A percentile compares a stretch with the other conserved stretches of the same genome.
Conservation (phyloP, 805 yeast species). For the Cyberlindnera meyerae region DNA sequence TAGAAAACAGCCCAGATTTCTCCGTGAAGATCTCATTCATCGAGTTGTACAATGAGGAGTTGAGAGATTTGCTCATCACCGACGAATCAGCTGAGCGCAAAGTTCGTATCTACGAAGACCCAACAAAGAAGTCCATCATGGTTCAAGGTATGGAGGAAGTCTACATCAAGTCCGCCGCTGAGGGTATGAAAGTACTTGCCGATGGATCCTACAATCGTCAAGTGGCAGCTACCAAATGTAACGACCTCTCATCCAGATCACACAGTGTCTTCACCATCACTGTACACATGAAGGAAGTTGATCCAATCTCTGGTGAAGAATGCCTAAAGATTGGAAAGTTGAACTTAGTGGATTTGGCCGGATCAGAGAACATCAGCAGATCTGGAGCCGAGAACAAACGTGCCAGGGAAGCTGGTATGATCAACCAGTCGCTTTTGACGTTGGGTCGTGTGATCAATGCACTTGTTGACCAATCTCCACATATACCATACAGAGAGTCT, state of each 20-base stretch:
- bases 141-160: slow-evolving; percentile 56
- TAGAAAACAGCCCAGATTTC: slow-evolving; percentile 44
- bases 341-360: slow-evolving; percentile 90
- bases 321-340: slow-evolving; percentile 56
- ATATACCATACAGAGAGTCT: slow-evolving; percentile 82
- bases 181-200: slow-evolving; percentile 46
- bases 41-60: slow-evolving; percentile 79
- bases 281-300: slow-evolving; percentile 46
- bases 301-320: slow-evolving; percentile 45
- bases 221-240: slow-evolving; percentile 75
- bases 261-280: slow-evolving; percentile 77
- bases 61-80: slow-evolving; percentile 53
- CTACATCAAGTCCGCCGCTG: slow-evolving; percentile 43
- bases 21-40: slow-evolving; percentile 69
- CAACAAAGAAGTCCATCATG: slow-evolving; percentile 37
- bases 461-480: slow-evolving; percentile 55
- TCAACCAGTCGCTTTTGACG: slow-evolving; percentile 79
- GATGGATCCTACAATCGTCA: slow-evolving; percentile 60
- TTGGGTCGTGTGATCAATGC: slow-evolving; percentile 84
- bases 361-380: slow-evolving; percentile 78
- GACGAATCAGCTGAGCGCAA: slow-evolving; percentile 38
- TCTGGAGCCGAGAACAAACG: slow-evolving; percentile 82
- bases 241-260: slow-evolving; percentile 72
- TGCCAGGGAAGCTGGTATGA: slow-evolving; percentile 89
- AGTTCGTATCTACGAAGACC: slow-evolving; percentile 49